A percentile compares a stretch with the other conserved stretches of the same genome.
Conservation (phyloP, 208 protist genomes). For the Phytomonas sp. region DNA sequence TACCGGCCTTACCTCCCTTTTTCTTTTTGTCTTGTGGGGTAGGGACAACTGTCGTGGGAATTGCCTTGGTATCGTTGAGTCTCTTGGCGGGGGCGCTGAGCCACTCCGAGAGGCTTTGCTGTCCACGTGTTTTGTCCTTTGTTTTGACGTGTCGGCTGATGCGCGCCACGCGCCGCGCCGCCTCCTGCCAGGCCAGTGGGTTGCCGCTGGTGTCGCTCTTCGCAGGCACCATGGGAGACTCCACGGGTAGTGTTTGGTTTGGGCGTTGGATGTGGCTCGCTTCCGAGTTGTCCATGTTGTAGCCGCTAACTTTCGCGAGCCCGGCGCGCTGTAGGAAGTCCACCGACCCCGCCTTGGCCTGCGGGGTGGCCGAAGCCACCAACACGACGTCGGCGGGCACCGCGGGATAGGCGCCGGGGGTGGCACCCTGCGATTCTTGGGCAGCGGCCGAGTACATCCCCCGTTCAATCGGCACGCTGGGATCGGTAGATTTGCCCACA, state of each 20-base stretch:
- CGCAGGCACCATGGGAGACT: neutral
- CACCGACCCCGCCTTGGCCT: constrained; percentile 13
- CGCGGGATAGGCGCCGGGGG: neutral
- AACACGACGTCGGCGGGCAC: constrained; percentile 2
- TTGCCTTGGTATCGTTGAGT: neutral
- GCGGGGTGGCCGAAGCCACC: neutral
- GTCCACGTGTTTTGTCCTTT: constrained; percentile 36
- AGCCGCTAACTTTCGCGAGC: constrained; percentile 34
- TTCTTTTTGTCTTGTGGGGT: neutral
- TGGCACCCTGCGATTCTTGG: neutral
- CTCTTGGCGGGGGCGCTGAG: constrained; percentile 45
- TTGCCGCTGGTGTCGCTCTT: constrained; percentile 3
- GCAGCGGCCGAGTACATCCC: neutral
- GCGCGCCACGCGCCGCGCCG: constrained; percentile 39
- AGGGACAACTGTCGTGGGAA: constrained; percentile 14
- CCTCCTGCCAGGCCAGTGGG: constrained; percentile 47
- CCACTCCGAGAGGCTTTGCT: constrained; percentile 68
- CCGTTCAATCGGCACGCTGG: neutral
- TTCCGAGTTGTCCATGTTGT: constrained; percentile 24
- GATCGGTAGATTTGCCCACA: neutral
- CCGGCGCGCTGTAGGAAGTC: constrained; percentile 40
- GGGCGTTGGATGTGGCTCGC: neutral
- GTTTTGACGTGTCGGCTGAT: constrained; percentile 33
- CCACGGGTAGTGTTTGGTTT: neutral
- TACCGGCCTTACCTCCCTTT: neutral